phyloP scores from a whole-genome alignment of 192 early-diverging fungal species.

The Backusella westeae region DNA sequence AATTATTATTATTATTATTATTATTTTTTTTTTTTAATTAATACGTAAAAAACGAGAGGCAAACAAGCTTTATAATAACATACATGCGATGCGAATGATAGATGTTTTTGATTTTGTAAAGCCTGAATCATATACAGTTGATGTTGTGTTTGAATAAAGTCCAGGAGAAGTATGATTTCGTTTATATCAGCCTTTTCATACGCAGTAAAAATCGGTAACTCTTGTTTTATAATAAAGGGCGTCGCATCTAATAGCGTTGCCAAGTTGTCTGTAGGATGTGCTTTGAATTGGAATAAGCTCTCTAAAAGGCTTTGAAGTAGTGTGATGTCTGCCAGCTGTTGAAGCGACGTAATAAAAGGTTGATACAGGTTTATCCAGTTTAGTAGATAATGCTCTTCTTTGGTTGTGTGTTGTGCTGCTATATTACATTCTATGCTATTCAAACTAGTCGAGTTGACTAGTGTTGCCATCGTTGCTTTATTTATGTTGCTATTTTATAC shows the following conservation, averaged over 20 bases:
- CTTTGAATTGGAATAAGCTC: not conserved
- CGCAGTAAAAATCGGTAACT: not conserved
- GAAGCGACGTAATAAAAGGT: not conserved
- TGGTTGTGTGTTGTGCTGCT: not conserved
- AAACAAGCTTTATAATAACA: not conserved
- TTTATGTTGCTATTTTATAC: not conserved
- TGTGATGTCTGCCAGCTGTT: not conserved
- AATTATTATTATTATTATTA: no score
- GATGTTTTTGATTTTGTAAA: not conserved
- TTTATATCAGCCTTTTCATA: conserved; percentile 2
- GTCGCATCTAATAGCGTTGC: not conserved
- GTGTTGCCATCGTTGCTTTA: not conserved
- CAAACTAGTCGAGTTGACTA: not conserved
- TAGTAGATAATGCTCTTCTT: not conserved
- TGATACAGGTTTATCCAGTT: not conserved
- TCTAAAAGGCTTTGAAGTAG: not conserved
- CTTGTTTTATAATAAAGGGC: not conserved
- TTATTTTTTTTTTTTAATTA: not conserved
- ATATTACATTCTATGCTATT: not conserved
- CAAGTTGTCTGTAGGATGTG: no score
- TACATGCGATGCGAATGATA: conserved; percentile 6
- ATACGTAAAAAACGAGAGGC: not conserved
- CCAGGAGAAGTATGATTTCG: not conserved
- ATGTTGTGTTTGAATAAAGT: conserved; percentile 8
- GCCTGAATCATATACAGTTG: conserved; percentile 1